Conservation (phyloP, 78 protist species). For the Dictyostelium intermedium region DNA sequence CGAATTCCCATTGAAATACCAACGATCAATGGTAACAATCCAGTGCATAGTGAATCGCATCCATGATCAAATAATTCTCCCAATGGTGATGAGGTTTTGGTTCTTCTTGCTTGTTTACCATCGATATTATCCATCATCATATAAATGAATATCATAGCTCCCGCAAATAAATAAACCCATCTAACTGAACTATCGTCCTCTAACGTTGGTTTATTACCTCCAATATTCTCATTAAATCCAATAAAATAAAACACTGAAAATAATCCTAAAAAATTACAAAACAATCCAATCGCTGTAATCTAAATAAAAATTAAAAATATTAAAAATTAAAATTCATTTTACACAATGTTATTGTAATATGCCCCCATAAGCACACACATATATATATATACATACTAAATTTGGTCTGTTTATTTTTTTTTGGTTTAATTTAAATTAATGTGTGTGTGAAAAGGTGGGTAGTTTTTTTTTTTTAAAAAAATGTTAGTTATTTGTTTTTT, state of each 20-base stretch:
- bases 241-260: slow-evolving; percentile 1
- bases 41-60: slow-evolving; percentile 51
- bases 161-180: slow-evolving; percentile 57
- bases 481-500: not conserved
- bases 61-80: slow-evolving; percentile 81
- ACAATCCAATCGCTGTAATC: slow-evolving; percentile 74
- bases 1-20: slow-evolving; percentile 43
- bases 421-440: not conserved
- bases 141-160: slow-evolving; percentile 47
- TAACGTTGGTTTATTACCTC: not conserved
- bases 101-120: slow-evolving; percentile 82
- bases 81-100: slow-evolving; percentile 73
- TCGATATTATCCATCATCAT: slow-evolving; percentile 81
- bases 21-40: slow-evolving; percentile 16
- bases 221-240: not conserved
- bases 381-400: slow-evolving; percentile 4
- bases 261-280: slow-evolving; percentile 54
- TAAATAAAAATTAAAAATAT: not conserved
- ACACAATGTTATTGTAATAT: too few relatives aligned
- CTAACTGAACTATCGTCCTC: not conserved
- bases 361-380: too few relatives aligned
- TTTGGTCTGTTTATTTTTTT: slow-evolving; percentile 10
- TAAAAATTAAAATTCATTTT: not conserved
- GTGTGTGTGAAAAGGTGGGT: not conserved
- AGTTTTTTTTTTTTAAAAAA: not conserved